Evolutionary conservation across 1,284 basidiomycete genomes (phyloP).

Genomic region (Cutaneotrichosporon sp.): DNA sequence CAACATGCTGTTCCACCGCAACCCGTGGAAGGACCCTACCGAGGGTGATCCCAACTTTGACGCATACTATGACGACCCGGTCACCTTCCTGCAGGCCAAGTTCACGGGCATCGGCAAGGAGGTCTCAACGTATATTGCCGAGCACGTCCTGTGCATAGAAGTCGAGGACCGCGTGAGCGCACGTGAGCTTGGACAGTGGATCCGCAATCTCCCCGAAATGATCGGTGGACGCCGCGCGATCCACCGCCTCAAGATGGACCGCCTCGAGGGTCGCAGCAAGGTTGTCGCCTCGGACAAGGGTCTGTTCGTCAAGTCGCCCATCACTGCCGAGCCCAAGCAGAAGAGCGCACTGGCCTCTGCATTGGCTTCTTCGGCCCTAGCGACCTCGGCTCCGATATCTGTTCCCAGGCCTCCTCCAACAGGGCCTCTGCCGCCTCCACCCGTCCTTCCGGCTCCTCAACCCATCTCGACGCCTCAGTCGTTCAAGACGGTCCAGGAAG

Average conservation of each 20-base stretch:
- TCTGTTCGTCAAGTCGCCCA: conserved; percentile 47
- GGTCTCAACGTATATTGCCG: conserved; percentile 83
- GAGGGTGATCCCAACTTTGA: conserved; percentile 75
- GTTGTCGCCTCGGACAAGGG: conserved; percentile 30
- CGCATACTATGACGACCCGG: conserved; percentile 74
- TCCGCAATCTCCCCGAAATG: conserved; percentile 72
- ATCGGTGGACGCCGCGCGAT: conserved; percentile 58
- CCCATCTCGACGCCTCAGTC: neutral
- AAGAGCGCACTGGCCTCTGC: conserved; percentile 44
- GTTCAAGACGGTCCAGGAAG: neutral
- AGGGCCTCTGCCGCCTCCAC: conserved; percentile 5
- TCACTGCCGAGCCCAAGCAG: conserved; percentile 26
- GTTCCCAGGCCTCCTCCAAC: neutral
- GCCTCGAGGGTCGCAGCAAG: conserved; percentile 35
- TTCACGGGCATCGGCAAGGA: conserved; percentile 88
- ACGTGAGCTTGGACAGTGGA: conserved; percentile 82
- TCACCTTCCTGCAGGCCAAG: conserved; percentile 81
- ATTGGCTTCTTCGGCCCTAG: conserved; percentile 15
- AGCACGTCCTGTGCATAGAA: conserved; percentile 78
- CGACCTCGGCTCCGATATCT: conserved; percentile 1
- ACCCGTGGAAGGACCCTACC: conserved; percentile 96
- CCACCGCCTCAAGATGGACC: conserved; percentile 40
- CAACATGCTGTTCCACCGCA: conserved; percentile 98
- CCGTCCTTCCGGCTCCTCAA: neutral
- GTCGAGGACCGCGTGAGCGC: conserved; percentile 68